phyloP scores from a whole-genome alignment of 2,329 filamentous ascomycete species.

The Cladophialophora yegresii region DNA sequence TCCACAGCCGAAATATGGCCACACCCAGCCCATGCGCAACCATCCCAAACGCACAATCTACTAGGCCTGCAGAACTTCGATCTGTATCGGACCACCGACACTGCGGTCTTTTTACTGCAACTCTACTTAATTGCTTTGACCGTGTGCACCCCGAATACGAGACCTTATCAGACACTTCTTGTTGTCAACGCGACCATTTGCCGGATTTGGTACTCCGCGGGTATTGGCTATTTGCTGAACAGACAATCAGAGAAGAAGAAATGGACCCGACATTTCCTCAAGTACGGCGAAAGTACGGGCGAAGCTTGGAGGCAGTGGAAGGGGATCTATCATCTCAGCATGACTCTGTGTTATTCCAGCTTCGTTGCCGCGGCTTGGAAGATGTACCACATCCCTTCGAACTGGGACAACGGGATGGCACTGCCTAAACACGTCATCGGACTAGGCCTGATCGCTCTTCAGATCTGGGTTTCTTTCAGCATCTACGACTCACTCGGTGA shows the following conservation, averaged over 20 bases:
- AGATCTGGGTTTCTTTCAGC: conserved; percentile 88
- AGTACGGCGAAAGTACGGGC: conserved; percentile 84
- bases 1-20: conserved; percentile 27
- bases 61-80: conserved; percentile 83
- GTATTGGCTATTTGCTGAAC: conserved; percentile 81
- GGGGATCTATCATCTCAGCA: conserved; percentile 88
- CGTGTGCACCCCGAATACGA: conserved; percentile 73
- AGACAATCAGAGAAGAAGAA: conserved; percentile 85
- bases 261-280: conserved; percentile 97
- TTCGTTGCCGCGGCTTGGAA: conserved; percentile 94
- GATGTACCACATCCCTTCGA: conserved; percentile 82
- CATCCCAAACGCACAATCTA: conserved; percentile 75
- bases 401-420: conserved; percentile 85
- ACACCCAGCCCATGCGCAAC: conserved; percentile 48
- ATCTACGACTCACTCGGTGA: conserved; percentile 95
- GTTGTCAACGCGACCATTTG: conserved; percentile 76
- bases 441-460: conserved; percentile 74
- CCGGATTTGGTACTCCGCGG: conserved; percentile 89
- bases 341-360: conserved; percentile 83
- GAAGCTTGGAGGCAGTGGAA: conserved; percentile 99
- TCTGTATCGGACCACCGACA: conserved; percentile 82
- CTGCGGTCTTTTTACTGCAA: conserved; percentile 73
- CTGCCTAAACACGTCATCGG: conserved; percentile 87
- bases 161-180: conserved; percentile 74
- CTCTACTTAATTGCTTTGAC: conserved; percentile 74